Percentiles rank a stretch among this genome's conserved stretches.
phyloP scores from a whole-genome alignment of 208 protist species.

The Herpetomonas tarakana region DNA sequence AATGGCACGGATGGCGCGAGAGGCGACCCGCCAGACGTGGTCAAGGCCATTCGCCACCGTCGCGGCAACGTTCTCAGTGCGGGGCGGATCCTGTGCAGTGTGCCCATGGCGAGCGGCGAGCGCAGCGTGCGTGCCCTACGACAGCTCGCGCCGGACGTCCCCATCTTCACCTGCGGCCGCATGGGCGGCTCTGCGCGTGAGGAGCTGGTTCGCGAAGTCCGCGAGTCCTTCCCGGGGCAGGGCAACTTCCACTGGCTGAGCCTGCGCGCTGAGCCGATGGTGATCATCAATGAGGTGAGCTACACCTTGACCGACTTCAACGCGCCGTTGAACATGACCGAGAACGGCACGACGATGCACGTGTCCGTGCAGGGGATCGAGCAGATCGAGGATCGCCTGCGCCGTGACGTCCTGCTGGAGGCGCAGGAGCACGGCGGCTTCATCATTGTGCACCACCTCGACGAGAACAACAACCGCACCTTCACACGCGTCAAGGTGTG shows the following conservation, averaged over 20 bases:
- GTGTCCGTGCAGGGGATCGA: slow-evolving; percentile 74
- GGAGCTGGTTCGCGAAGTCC: slow-evolving; percentile 49
- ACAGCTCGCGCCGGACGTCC: slow-evolving; percentile 75
- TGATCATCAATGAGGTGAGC: slow-evolving; percentile 76
- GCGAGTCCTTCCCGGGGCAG: slow-evolving; percentile 45
- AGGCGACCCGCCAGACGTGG: slow-evolving; percentile 45
- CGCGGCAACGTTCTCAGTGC: slow-evolving; percentile 80
- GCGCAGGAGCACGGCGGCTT: slow-evolving; percentile 68
- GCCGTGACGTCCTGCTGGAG: slow-evolving; percentile 76
- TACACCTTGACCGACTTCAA: slow-evolving; percentile 82
- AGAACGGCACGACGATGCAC: slow-evolving; percentile 79
- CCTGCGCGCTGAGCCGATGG: slow-evolving; percentile 83
- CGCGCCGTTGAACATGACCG: slow-evolving; percentile 12
- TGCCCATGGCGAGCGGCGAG: slow-evolving; percentile 31
- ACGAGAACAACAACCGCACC: slow-evolving; percentile 27
- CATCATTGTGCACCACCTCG: slow-evolving; percentile 69
- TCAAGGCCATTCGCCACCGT: slow-evolving; percentile 50
- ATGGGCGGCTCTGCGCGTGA: slow-evolving; percentile 31
- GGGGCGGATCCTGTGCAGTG: slow-evolving; percentile 75
- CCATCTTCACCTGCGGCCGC: slow-evolving; percentile 81
- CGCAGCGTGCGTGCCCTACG: slow-evolving; percentile 41
- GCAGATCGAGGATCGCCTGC: slow-evolving; percentile 86
- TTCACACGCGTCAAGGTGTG: slow-evolving; percentile 57
- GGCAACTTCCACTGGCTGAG: slow-evolving; percentile 73
- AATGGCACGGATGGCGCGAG: no score